Percentiles rank a stretch among this genome's conserved stretches.
phyloP scores from a whole-genome alignment of 2,329 filamentous ascomycete species.

The Alternaria brassicae region DNA sequence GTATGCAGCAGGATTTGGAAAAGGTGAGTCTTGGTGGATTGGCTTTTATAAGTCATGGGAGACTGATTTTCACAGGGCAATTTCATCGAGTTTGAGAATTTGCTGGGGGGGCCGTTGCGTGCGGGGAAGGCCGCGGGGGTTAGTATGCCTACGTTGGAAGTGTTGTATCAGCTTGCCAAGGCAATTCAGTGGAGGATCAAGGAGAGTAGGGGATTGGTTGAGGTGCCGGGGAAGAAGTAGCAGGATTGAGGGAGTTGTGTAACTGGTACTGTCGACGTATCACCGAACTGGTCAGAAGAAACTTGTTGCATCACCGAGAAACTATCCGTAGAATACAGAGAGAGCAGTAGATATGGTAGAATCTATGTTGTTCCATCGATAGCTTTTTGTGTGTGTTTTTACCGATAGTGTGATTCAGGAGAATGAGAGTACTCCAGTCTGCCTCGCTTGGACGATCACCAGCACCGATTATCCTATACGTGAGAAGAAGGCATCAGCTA shows the following conservation, averaged over 20 bases:
- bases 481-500: neutral
- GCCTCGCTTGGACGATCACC: neutral
- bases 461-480: neutral
- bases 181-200: constrained; percentile 59
- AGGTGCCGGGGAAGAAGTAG: constrained; percentile 28
- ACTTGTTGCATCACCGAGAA: neutral
- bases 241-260: neutral
- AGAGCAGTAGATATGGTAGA: neutral
- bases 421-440: neutral
- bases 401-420: neutral
- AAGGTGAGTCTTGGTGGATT: constrained; percentile 49
- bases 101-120: constrained; percentile 64
- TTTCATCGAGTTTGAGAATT: constrained; percentile 63
- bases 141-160: constrained; percentile 57
- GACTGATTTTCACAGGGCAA: constrained; percentile 52
- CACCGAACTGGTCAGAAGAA: no score
- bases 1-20: constrained; percentile 62
- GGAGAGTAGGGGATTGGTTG: constrained; percentile 53
- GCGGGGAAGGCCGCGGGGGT: constrained; percentile 60
- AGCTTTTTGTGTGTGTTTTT: no score
- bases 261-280: neutral
- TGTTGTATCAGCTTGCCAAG: constrained; percentile 58
- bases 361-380: neutral
- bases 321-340: neutral
- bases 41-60: no score